A percentile compares a stretch with the other conserved stretches of the same genome.
Evolutionary conservation across 2,329 filamentous ascomycete species (phyloP).

Genomic region (Epicoccum nigrum): DNA sequence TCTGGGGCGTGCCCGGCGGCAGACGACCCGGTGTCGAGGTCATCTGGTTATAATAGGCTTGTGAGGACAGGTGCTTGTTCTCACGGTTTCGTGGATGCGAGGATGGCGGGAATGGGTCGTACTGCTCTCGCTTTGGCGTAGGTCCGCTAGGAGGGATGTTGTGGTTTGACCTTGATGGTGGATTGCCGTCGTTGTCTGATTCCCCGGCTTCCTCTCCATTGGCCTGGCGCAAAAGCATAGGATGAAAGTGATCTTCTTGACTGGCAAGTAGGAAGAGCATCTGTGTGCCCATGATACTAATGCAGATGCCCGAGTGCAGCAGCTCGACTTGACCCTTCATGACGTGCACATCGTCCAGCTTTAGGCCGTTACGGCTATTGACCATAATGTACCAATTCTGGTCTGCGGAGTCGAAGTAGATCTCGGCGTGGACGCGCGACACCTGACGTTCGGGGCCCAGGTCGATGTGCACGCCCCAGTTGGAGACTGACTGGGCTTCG

Average conservation of each 20-base stretch:
- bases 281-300: conserved; percentile 90
- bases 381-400: conserved; percentile 81
- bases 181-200: conserved; percentile 49
- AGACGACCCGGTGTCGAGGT: conserved; percentile 46
- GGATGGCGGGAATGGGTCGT: conserved; percentile 47
- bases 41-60: conserved; percentile 41
- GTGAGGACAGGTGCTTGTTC: conserved; percentile 40
- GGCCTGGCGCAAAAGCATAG: conserved; percentile 69
- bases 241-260: conserved; percentile 72
- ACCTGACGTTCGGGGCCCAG: conserved; percentile 63
- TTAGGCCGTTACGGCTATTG: conserved; percentile 89
- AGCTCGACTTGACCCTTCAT: conserved; percentile 69
- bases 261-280: conserved; percentile 98
- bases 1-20: conserved; percentile 43
- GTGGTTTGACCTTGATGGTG: conserved; percentile 39
- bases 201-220: conserved; percentile 45
- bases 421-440: conserved; percentile 57
- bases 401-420: conserved; percentile 52
- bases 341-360: conserved; percentile 75
- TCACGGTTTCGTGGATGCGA: conserved; percentile 37
- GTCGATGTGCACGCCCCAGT: conserved; percentile 77
- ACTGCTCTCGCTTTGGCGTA: conserved; percentile 46
- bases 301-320: conserved; percentile 84
- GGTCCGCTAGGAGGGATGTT: conserved; percentile 43
- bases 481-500: conserved; percentile 30